Conservation (phyloP, 768 basidiomycete species). For the Naganishia friedmannii region DNA sequence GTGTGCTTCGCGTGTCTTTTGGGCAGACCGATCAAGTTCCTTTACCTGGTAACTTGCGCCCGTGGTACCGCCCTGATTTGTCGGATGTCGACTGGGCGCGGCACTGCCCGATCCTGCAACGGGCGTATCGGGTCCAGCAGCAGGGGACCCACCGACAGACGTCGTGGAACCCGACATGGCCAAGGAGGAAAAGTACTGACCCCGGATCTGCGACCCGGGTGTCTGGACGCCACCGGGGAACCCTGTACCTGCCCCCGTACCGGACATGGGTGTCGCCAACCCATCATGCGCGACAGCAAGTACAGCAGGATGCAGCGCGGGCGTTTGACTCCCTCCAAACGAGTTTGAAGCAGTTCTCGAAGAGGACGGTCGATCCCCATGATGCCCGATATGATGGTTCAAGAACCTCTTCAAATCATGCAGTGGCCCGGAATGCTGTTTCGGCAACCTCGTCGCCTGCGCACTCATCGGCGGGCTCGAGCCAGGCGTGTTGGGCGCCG, state of each 20-base stretch:
- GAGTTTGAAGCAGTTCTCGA: neutral
- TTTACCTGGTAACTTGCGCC: slow-evolving; percentile 19
- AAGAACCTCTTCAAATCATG: slow-evolving; percentile 93
- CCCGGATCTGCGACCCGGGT: slow-evolving; percentile 45
- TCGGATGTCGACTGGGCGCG: slow-evolving; percentile 18
- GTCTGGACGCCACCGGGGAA: slow-evolving; percentile 28
- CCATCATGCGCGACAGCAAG: slow-evolving; percentile 32
- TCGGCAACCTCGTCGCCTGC: slow-evolving; percentile 50
- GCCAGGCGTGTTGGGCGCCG: slow-evolving; percentile 45
- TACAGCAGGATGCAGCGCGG: slow-evolving; percentile 31
- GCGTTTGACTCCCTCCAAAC: slow-evolving; percentile 19
- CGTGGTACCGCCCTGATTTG: slow-evolving; percentile 9
- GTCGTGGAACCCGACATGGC: slow-evolving; percentile 33
- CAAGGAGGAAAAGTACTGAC: slow-evolving; percentile 38
- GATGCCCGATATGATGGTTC: slow-evolving; percentile 79
- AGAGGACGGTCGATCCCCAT: slow-evolving; percentile 40
- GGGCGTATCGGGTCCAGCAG: slow-evolving; percentile 23
- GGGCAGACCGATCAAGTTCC: slow-evolving; percentile 14
- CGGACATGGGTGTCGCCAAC: slow-evolving; percentile 19
- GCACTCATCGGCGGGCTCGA: slow-evolving; percentile 42
- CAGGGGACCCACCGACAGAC: neutral
- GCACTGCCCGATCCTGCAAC: slow-evolving; percentile 31
- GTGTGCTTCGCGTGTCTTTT: slow-evolving; percentile 22
- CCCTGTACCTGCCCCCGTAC: neutral
- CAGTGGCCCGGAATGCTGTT: slow-evolving; percentile 65